Base-by-base conservation (phyloP, 305 asterid species). In the Stenogyne calaminthoides region DNA sequence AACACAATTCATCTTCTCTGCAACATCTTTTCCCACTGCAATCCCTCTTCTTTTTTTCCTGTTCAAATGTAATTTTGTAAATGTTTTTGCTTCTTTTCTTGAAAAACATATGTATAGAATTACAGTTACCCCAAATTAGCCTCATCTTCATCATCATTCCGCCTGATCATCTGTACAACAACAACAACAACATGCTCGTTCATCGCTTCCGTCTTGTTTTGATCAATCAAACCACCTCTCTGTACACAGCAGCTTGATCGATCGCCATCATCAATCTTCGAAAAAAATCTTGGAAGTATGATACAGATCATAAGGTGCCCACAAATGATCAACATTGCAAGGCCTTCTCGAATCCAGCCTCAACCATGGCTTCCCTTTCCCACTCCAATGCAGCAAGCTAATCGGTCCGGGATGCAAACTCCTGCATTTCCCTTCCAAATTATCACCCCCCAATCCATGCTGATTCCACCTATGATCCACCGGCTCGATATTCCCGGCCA, bases 321-420 rank as follows among this genome's bases (percentile, higher is more conserved):
- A 90, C 10, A 88, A 70, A 76, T 84, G 89, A 80, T 90, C 96
- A 61, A 88, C 94, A 10, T 22, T 78, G 67, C 96, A 90, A 9
- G 92, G 91, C 59, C 76, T 88, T 55, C 87, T 80, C 0, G 96
- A 88, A 66, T 88, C 94, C 72, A 86, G 36, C 78, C 96, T 83
- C 79, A 84, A 40, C 96, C 96, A 89, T 10, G 93, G 93, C 82
- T 89, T 89, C 25, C 96, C 96, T 46, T 90, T 88, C 12, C 96
- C 96, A 67, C 93, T 89, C 96, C 96, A 89, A 76, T 88, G 91
- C 7, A 89, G 77, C 3, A 89, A 74, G 42, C 96, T 89, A 25
- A 89, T 83, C 2, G 91, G 96, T 2, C 96, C 93, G 2, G 93
- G 93, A 63, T 89, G 91, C 78, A 89, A 71, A 20, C 77, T 67